Conservation (phyloP, 106 monocot genomes). For the Ottelia alismoides region DNA sequence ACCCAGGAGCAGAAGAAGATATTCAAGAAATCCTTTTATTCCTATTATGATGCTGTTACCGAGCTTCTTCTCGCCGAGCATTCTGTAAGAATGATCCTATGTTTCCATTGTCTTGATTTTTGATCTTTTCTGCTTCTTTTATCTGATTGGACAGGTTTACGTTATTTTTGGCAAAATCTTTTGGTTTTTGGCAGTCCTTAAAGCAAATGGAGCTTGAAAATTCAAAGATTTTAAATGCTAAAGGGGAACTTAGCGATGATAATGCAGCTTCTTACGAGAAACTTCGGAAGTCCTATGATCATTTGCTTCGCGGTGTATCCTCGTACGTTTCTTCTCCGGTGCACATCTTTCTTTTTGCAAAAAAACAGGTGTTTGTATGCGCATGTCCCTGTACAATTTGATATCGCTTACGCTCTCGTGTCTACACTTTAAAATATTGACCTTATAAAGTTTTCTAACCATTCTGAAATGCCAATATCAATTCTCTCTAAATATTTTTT, state of each 20-base stretch:
- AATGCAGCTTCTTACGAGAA: slow-evolving; percentile 83
- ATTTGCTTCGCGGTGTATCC: slow-evolving; percentile 86
- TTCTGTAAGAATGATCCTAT: slow-evolving; percentile 32
- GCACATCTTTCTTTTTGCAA: no score
- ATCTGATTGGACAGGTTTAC: neutral
- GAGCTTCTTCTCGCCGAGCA: slow-evolving; percentile 93
- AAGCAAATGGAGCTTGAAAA: slow-evolving; percentile 82
- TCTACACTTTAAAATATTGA: no score
- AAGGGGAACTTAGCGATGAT: slow-evolving; percentile 93
- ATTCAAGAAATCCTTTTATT: slow-evolving; percentile 74
- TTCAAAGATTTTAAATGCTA: slow-evolving; percentile 81
- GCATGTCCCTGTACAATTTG: no score
- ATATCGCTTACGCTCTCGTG: no score
- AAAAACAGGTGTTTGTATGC: no score
- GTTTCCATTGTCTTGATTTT: neutral
- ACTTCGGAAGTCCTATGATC: slow-evolving; percentile 79
- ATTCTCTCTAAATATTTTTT: no score
- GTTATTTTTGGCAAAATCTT: neutral
- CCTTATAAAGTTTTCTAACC: no score
- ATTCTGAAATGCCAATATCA: no score
- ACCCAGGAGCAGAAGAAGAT: slow-evolving; percentile 77
- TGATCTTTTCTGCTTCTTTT: slow-evolving; percentile 1
- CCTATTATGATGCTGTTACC: slow-evolving; percentile 79
- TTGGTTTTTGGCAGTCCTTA: slow-evolving; percentile 40
- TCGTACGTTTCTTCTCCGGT: slow-evolving; percentile 77